Conservation (phyloP, 352 stramenopile species). For the Lagenidium sp. region DNA sequence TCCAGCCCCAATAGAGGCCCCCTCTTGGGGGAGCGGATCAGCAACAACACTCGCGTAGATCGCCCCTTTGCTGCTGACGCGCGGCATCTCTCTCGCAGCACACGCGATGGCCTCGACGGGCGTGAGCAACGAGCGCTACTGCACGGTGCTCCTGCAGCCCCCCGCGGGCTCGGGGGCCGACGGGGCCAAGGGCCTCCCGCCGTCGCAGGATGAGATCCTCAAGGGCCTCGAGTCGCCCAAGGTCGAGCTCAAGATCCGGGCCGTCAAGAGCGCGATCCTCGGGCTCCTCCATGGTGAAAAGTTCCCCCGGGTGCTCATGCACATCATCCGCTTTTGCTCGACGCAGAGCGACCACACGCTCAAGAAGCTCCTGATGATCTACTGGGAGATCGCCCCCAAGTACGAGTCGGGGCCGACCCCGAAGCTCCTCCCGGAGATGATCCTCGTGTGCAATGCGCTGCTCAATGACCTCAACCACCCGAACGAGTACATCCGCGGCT, state of each 20-base stretch:
- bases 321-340: slow-evolving; percentile 99
- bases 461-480: slow-evolving; percentile 99
- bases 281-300: slow-evolving; percentile 97
- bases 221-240: slow-evolving; percentile 95
- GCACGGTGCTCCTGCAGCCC: slow-evolving; percentile 73
- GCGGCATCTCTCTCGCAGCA: too few relatives aligned
- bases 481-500: slow-evolving; percentile 99
- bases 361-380: slow-evolving; percentile 99
- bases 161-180: slow-evolving; percentile 29
- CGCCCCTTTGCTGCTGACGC: too few relatives aligned
- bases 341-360: slow-evolving; percentile 98
- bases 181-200: slow-evolving; percentile 56
- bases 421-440: slow-evolving; percentile 99
- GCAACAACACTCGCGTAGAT: too few relatives aligned
- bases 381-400: slow-evolving; percentile 98
- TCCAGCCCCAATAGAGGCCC: too few relatives aligned
- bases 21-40: too few relatives aligned
- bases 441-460: slow-evolving; percentile 99
- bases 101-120: slow-evolving; percentile 20
- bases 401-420: slow-evolving; percentile 85
- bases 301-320: slow-evolving; percentile 98
- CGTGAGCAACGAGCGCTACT: slow-evolving; percentile 84
- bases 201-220: slow-evolving; percentile 94
- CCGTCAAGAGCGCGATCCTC: slow-evolving; percentile 98
- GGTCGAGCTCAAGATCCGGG: slow-evolving; percentile 95